Evolutionary conservation across 495 filamentous ascomycete genomes (phyloP), one percentile per base, ranked within the genome.

Genomic region (Xylaria telfairii): DNA sequence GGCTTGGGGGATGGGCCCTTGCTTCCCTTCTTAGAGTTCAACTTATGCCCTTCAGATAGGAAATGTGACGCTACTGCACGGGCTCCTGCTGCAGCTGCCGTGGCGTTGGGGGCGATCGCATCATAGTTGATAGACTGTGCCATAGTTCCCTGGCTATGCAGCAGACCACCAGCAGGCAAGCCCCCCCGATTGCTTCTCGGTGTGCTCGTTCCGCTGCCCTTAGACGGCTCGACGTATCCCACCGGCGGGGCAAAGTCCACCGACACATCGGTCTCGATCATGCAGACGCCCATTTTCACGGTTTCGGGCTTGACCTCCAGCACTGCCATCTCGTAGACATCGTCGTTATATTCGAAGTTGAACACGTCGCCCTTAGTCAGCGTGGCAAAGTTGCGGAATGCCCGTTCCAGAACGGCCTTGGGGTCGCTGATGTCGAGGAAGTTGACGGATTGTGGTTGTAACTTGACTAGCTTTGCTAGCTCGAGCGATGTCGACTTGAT

Each of bases 391-490:
- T 96, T 96, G 9, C 95, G 90, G 81, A 99, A 97, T 8, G 93
- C 94, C 71, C 94, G 96, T 79, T 99, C 96, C 24, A 99, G 88
- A 3, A 99, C 96, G n/a, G 96, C 96, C 81, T 97, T 97, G 0
- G 96, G 96, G 74, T 99, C 96, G 75, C 91, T 93, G 72, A 99
- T 98, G 51, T 98, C 94, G 64, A 98, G 91, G 83, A 98, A 98
- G 69, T 90, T 90, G 44, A 91, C 89, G 24, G 91, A 92, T 81
- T 99, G 96, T 0, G 96, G 92, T 81, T 98, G 96, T 3, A 99
- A 88, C 80, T 98, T 99, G 83, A 98, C 95, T 73, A 98, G 92
- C 70, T 87, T 88, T 21, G 96, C 96, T 1, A 92, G 87, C 32
- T 93, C 93, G 24, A 99, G 89, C 37, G 97, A 94, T 7, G 96